Evolutionary conservation across 179 eudicot genomes (phyloP), one percentile per base, ranked within the genome.

Genomic region (Spergularia azorica): DNA sequence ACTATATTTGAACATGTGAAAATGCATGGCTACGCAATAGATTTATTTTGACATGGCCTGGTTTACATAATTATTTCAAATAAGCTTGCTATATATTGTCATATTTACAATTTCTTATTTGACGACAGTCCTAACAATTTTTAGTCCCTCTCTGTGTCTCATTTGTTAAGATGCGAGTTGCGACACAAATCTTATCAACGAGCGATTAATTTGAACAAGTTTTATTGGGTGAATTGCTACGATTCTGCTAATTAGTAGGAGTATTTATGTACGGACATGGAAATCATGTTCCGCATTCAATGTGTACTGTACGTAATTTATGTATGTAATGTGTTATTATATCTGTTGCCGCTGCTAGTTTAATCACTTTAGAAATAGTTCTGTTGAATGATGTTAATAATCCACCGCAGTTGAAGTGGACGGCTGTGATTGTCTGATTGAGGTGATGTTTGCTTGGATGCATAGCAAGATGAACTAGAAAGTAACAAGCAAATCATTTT

Each of bases 351-450:
- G 17, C 7, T 16, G 26, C 39, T 9, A 18, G 1, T 2, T 69
- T 15, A 70, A 70, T 70, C 13, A 70, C 43, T 20, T 70, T 4
- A 9, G 18, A 16, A 18, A 39, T 36, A 39, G 67, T 68, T 78
- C 81, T 81, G 84, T 87, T 77, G 85, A 83, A 74, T 90, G 92
- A 89, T 88, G 88, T 91, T 82, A 82, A 90, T 86, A 55, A 79
- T 82, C 77, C 81, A 90, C 97, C 94, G 81, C 67, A 90, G 76
- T 76, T 83, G 89, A 86, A 87, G 84, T 83, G 61, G 81, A 76
- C 39, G 74, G 58, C 77, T 72, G 70, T 41, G 66, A 72, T 61
- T 77, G 78, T 72, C 60, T 26, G 66, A 67, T 61, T 77, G 78
- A 81, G 36, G 78, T 77, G 81, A 81, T 80, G 62, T 81, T 81